These are phyloP conservation scores for Fusarium oligoseptatum DNA, from an alignment of 2,329 filamentous ascomycete genomes.

Conservation along the genomic window DNA sequence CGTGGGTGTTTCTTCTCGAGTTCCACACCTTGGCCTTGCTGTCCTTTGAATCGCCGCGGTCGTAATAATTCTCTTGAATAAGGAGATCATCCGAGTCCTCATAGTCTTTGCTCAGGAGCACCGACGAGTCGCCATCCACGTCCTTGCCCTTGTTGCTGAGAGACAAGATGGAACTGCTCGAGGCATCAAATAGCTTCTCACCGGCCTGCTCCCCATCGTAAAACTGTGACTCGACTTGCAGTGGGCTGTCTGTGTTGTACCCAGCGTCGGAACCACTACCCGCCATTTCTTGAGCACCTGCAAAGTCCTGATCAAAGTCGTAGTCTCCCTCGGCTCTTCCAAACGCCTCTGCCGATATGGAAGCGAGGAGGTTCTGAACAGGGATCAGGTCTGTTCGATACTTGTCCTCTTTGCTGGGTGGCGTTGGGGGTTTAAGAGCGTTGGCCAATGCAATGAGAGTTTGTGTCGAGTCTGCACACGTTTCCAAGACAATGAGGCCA, in stretches of 20 bases:
- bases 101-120: constrained; percentile 53
- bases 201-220: constrained; percentile 59
- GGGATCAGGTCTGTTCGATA: constrained; percentile 90
- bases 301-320: constrained; percentile 74
- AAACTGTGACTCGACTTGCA: constrained; percentile 61
- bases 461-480: constrained; percentile 96
- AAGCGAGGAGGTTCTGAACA: constrained; percentile 88
- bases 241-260: constrained; percentile 51
- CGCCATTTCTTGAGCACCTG: constrained; percentile 63
- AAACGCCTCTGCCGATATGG: constrained; percentile 90
- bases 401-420: constrained; percentile 84
- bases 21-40: constrained; percentile 85
- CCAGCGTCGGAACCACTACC: constrained; percentile 52
- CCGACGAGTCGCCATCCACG: constrained; percentile 53
- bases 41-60: constrained; percentile 69
- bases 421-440: constrained; percentile 84
- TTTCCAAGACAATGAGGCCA: constrained; percentile 90
- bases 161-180: constrained; percentile 51
- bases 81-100: constrained; percentile 73
- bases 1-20: constrained; percentile 81
- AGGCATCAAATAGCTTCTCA: constrained; percentile 65
- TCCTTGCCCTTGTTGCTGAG: constrained; percentile 50
- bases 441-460: constrained; percentile 86
- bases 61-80: constrained; percentile 85
- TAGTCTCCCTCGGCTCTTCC: constrained; percentile 71